These are phyloP conservation scores for Boletus eberwhitei DNA, from an alignment of 768 basidiomycete species.

Conservation along the genomic window DNA sequence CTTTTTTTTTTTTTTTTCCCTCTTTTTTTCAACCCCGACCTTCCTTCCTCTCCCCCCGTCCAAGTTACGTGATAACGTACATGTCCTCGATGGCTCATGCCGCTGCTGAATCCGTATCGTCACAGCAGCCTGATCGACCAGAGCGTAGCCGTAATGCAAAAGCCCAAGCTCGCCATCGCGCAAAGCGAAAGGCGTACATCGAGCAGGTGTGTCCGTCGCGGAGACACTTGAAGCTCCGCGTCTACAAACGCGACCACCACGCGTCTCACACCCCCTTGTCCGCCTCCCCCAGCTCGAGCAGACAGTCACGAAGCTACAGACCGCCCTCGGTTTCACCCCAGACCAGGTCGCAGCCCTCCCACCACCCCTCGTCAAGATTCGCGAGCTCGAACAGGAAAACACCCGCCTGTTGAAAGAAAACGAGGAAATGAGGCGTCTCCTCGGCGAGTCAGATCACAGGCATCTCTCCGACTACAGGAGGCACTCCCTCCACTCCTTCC, in stretches of 20 bases:
- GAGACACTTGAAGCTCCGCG: constrained; percentile 6
- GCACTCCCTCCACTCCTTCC: constrained; percentile 43
- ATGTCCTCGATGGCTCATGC: constrained; percentile 58
- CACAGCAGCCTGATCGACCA: constrained; percentile 56
- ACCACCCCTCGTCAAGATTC: constrained; percentile 69
- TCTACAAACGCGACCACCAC: constrained; percentile 6
- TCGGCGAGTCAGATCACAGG: constrained; percentile 44
- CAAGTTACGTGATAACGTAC: constrained; percentile 43
- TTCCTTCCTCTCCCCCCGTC: constrained; percentile 37
- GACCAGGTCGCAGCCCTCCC: constrained; percentile 75
- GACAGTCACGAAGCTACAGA: constrained; percentile 82
- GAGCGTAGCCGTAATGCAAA: constrained; percentile 85
- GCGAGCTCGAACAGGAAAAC: constrained; percentile 83
- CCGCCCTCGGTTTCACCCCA: constrained; percentile 64
- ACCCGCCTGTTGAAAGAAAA: constrained; percentile 66
- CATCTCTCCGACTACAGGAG: constrained; percentile 47
- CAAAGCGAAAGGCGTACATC: constrained; percentile 91
- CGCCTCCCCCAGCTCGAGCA: constrained; percentile 60
- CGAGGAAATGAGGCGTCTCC: constrained; percentile 67
- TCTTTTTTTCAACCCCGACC: constrained; percentile 49
- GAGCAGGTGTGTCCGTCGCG: constrained; percentile 56
- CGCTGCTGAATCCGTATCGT: constrained; percentile 41
- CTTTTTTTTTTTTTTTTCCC: constrained; percentile 6
- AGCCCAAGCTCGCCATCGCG: constrained; percentile 86
- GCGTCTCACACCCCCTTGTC: constrained; percentile 1